These are phyloP conservation scores for Trichoderma reesei DNA, from an alignment of 495 filamentous ascomycete species.

Conservation along the genomic window DNA sequence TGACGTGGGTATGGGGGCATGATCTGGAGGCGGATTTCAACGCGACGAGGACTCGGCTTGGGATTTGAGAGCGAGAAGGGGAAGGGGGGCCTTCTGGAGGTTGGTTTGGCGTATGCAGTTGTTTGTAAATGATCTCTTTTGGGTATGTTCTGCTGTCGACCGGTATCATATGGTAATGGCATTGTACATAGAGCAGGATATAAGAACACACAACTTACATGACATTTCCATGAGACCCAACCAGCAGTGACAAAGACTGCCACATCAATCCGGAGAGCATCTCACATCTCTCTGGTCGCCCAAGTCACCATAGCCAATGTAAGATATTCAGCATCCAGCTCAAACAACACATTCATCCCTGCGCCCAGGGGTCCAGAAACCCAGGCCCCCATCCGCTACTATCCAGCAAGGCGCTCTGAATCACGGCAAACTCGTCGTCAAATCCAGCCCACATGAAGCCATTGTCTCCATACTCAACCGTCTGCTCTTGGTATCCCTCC, in stretches of 20 bases:
- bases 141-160: background rate
- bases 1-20: conserved; percentile 25
- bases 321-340: too few relatives aligned
- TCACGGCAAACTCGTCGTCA: conserved; percentile 10
- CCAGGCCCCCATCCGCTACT: conserved; percentile 11
- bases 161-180: background rate
- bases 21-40: conserved; percentile 22
- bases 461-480: conserved; percentile 1
- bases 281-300: too few relatives aligned
- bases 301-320: background rate
- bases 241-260: too few relatives aligned
- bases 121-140: background rate
- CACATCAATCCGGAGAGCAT: too few relatives aligned
- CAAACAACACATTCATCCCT: background rate
- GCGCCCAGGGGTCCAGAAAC: conserved; percentile 7
- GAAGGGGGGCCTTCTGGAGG: background rate
- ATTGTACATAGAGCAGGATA: background rate
- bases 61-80: background rate
- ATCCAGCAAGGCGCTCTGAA: conserved; percentile 11
- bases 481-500: background rate
- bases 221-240: background rate
- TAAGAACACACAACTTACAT: background rate
- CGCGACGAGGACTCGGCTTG: conserved; percentile 9
- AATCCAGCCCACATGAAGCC: conserved; percentile 7
- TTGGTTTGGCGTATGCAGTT: background rate